Base-by-base conservation (phyloP, 768 basidiomycete genomes). In the Trametes coccinea region DNA sequence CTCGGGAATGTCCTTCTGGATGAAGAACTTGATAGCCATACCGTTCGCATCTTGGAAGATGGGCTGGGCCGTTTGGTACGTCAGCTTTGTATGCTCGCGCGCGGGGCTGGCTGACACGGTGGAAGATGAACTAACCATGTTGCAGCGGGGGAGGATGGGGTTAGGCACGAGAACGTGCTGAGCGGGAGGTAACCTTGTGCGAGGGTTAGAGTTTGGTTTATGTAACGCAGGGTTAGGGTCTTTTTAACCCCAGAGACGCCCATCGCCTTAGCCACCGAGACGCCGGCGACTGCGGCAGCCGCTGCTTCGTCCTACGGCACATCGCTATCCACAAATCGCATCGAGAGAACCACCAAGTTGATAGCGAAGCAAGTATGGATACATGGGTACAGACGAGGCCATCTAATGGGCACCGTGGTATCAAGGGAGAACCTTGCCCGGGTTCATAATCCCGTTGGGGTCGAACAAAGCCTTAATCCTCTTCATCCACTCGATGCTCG, bases 381-480 rank as follows among this genome's bases (percentile, higher is more conserved):
- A 59, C 62, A 62, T 58, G 40, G 34, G 11, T 37, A 37, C 34
- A 37, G 34, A 5, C 34, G 11, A 37, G 11, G 11, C 34, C 5
- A 5, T 37, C 34, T 37, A 11, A 37, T 6, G 5, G 11, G 5
- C 5, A 37, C 11, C 11, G 34, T 37, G 31, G 56, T 52, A 52
- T 64, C 58, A 64, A 7, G 62, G 72, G 43, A 93, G 69, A 53
- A 94, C 89, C 72, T 94, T 94, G 34, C 90, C 88, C 1, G 94
- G 95, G 70, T 95, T 96, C 87, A 98, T 90, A 67, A 98, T 93
- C 4, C 92, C 90, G 37, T 84, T 81, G 4, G 93, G 92, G 74
- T 98, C 96, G 72, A 98, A 95, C 30, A 95, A 71, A 13, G 82
- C 73, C 75, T 98, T 98, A 70, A 99, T 86, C 74, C 82, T 87